Evolutionary conservation across 305 asterid species (phyloP).

Genomic region (Fraxinus velutina): DNA sequence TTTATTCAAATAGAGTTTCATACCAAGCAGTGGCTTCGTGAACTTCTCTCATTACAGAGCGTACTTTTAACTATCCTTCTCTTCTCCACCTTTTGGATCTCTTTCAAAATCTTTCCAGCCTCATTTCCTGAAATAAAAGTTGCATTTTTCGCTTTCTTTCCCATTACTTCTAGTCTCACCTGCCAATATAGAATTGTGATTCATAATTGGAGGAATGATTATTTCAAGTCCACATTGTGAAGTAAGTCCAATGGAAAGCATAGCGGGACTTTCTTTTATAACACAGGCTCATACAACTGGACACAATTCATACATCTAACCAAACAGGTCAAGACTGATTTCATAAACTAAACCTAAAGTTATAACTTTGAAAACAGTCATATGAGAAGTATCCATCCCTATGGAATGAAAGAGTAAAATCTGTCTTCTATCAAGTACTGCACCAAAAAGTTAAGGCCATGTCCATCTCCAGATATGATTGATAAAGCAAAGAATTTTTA

Average conservation of each 20-base stretch:
- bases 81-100: constrained; percentile 92
- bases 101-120: constrained; percentile 83
- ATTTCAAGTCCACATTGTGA: not conserved
- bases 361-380: not conserved
- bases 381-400: not conserved
- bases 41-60: constrained; percentile 86
- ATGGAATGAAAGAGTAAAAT: not conserved
- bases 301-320: not conserved
- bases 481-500: not conserved
- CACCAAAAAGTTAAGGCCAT: not conserved
- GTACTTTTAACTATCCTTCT: constrained; percentile 88
- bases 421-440: not conserved
- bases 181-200: constrained; percentile 17
- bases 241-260: not conserved
- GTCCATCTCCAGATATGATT: not conserved
- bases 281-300: not conserved
- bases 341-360: not conserved
- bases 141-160: constrained; percentile 90
- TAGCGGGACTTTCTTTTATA: not conserved
- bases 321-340: not conserved
- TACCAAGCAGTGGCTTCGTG: constrained; percentile 98
- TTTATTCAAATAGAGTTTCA: not conserved
- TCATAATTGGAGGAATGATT: not conserved
- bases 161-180: constrained; percentile 89
- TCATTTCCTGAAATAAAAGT: constrained; percentile 80